Percentiles rank a stretch among this genome's conserved stretches.
phyloP scores from a whole-genome alignment of 306 rosid genomes.

The Malus asiatica region DNA sequence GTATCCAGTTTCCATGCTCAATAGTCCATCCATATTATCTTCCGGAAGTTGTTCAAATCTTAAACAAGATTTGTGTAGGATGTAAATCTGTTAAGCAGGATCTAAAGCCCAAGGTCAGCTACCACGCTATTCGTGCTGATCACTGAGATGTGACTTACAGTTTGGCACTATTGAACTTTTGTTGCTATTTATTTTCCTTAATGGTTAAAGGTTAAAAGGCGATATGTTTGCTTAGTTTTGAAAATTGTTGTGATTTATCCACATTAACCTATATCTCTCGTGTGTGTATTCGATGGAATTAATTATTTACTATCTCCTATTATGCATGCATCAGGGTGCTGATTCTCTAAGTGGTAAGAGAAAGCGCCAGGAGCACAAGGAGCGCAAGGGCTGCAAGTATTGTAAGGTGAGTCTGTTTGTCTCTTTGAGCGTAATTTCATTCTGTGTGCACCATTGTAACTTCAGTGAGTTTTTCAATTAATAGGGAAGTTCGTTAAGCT shows the following conservation, averaged over 20 bases:
- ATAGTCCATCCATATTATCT: conserved; percentile 74
- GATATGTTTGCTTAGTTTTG: background rate
- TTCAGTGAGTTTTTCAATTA: conserved; percentile 14
- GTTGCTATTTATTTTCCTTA: background rate
- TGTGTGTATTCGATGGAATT: conserved; percentile 7
- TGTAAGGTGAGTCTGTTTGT: conserved; percentile 65
- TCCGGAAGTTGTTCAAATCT: conserved; percentile 65
- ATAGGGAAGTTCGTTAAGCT: conserved; percentile 54
- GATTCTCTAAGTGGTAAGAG: conserved; percentile 21
- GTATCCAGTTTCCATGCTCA: conserved; percentile 54
- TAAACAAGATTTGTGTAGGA: conserved; percentile 77
- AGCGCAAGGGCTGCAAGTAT: conserved; percentile 53
- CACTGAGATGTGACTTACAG: background rate
- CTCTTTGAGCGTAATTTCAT: conserved; percentile 1
- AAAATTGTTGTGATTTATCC: background rate
- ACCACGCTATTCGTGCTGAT: conserved; percentile 25
- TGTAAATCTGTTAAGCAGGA: conserved; percentile 62
- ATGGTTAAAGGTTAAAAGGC: background rate
- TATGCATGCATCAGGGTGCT: conserved; percentile 43
- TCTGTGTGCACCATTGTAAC: background rate
- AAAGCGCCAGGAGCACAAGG: conserved; percentile 25
- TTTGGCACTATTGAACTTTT: background rate
- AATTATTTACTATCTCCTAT: conserved; percentile 14
- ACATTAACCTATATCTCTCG: background rate
- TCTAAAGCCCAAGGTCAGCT: conserved; percentile 61